These are phyloP conservation scores for Penicillium brevicompactum DNA, from an alignment of 2,329 filamentous ascomycete genomes.

Conservation along the genomic window DNA sequence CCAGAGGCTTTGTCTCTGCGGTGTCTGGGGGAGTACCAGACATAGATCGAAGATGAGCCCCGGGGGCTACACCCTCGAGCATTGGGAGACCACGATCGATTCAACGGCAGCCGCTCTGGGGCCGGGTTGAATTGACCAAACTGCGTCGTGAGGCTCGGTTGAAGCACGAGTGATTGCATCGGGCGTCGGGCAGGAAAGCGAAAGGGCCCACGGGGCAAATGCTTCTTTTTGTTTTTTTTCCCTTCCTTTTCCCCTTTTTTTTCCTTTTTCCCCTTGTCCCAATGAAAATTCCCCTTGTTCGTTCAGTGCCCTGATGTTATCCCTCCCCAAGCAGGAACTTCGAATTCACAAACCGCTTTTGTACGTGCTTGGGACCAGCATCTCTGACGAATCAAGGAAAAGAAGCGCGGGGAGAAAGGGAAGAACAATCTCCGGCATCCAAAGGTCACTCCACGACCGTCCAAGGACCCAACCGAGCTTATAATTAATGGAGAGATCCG, in stretches of 20 bases:
- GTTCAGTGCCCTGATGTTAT: background rate
- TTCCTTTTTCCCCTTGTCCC: background rate
- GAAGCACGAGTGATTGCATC: conserved; percentile 47
- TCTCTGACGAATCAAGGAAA: conserved; percentile 26
- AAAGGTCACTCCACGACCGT: conserved; percentile 15
- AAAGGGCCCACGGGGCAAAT: conserved; percentile 17
- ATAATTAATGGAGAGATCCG: conserved; percentile 34
- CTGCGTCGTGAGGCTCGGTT: conserved; percentile 40
- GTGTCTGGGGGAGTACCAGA: conserved; percentile 44
- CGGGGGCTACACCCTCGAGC: conserved; percentile 41
- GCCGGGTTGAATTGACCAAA: conserved; percentile 40
- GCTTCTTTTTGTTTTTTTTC: conserved; percentile 1
- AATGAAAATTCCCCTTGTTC: too few species aligned
- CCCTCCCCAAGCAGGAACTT: conserved; percentile 5
- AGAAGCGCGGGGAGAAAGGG: conserved; percentile 14
- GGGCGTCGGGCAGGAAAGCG: conserved; percentile 23
- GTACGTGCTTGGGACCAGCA: conserved; percentile 30
- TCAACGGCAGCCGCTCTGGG: conserved; percentile 38
- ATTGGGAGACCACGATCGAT: conserved; percentile 39
- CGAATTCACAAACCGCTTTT: conserved; percentile 28
- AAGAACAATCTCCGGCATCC: conserved; percentile 30
- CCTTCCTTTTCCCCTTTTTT: background rate
- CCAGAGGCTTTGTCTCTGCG: conserved; percentile 35
- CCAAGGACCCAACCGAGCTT: conserved; percentile 33
- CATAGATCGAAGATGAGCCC: conserved; percentile 48